Evolutionary conservation across 164 flowering plant genomes (phyloP), one percentile per base, ranked within the genome.

Genomic region (Umbellularia californica): DNA sequence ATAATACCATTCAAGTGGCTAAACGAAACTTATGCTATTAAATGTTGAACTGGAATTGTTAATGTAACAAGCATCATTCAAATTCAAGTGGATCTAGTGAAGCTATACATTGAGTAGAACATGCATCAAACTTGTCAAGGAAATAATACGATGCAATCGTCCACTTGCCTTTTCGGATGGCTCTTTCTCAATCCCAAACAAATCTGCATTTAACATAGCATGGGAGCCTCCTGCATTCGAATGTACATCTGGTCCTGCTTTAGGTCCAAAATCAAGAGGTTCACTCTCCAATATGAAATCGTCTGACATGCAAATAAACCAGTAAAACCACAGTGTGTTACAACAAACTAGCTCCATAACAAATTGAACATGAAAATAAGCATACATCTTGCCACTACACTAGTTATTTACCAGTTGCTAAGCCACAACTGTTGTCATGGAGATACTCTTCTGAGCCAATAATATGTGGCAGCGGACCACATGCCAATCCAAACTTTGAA

Each of bases 381-480:
- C n/a, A 60, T 35, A 0, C 55, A 30, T 64, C 28, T 67, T 62
- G 15, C 33, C 52, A 65, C 66, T 13, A 50, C 64, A 25, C 17
- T 28, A 20, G n/a, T 20, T n/a, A 10, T 60, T n/a, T 71, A 74
- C 77, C 76, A 71, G 75, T 74, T 76, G 73, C 24, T 77, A 80
- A 75, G 60, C 83, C 83, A 74, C 83, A 80, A 55, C 73, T 77
- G 64, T 77, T 77, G 73, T 80, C 83, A 75, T 80, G 80, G 23
- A 73, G 41, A 75, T 77, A 80, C 28, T 80, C 83, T 62, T 75
- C 83, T 30, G 80, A 76, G 69, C 83, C 80, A 77, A 80, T 74
- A 63, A 80, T 72, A 75, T 77, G 80, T 10, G 83, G 83, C 7
- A 80, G 80, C 41, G 33, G 73, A 75, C 75, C 67, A 70, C 24